Evolutionary conservation across 179 eudicot species (phyloP).

Genomic region (Gypsophila paniculata): DNA sequence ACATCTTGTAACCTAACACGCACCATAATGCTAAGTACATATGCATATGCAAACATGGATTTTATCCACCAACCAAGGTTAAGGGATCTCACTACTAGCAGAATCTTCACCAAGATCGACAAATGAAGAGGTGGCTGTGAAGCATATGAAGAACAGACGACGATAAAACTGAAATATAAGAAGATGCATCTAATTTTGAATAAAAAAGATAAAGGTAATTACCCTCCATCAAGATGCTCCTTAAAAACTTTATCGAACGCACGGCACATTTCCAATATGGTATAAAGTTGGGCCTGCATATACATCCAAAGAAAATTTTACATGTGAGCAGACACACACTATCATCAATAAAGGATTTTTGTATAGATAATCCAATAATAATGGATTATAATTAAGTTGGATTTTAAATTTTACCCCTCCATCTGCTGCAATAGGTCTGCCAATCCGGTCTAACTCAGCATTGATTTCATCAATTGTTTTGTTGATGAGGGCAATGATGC

Average conservation of each 20-base stretch:
- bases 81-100: neutral
- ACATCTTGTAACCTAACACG: no score
- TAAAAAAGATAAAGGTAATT: constrained; percentile 20
- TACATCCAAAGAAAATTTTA: constrained; percentile 2
- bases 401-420: constrained; percentile 71
- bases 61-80: neutral
- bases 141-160: neutral
- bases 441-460: constrained; percentile 93
- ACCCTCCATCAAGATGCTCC: constrained; percentile 99
- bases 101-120: neutral
- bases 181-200: constrained; percentile 1
- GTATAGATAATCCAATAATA: neutral
- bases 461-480: constrained; percentile 93
- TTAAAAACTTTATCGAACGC: constrained; percentile 91
- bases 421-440: constrained; percentile 84
- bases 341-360: neutral
- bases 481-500: constrained; percentile 87
- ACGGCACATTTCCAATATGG: constrained; percentile 94
- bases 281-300: constrained; percentile 86
- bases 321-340: neutral
- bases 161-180: neutral
- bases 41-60: neutral
- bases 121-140: neutral
- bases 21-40: neutral
- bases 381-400: neutral